Base-by-base conservation (phyloP, 1,284 basidiomycete genomes). In the Fomitiporia mediterranea region DNA sequence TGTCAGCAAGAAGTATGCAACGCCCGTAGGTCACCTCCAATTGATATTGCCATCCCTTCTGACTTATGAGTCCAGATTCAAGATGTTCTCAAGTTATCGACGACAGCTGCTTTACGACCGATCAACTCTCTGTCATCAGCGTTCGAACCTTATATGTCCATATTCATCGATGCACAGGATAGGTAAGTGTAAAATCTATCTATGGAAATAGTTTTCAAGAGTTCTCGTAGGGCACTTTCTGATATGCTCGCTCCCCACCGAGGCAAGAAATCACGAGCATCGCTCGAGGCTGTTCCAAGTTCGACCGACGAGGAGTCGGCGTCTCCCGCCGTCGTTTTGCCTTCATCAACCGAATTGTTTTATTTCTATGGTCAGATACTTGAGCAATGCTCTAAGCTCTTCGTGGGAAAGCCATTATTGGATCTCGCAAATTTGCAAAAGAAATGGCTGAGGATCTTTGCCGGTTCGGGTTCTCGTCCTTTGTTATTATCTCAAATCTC, bases 101-200 rank as follows among this genome's bases (percentile, higher is more conserved):
- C 80, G 38, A 70, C 76, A 8, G 69, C 76, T 2, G 71, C 77
- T 39, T 72, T 80, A 5, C 71, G 80, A 38, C 68, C 76, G 6
- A 70, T 76, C 37, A 84, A 84, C 66, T 75, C 85, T 0, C 91
- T 98, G 49, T 89, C 92, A 0, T 81, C 87, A 23, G 86, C 91
- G 7, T 99, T 98, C 66, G 94, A 97, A 60, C 81, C 90, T 0
- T 91, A 98, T 68, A 92, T 98, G 74, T 80, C 83, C 37, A 82
- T 99, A 40, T 99, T 95, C 67, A 89, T 98, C 52, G 93, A 98
- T 61, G 94, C 96, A 11, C 97, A 99, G 70, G 94, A 98, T 76
- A 91, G 87, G 93, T 90, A 60, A 42, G 52, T 15, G 17, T 13
- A 15, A 8, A 44, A 8, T 4, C 8, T 23, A 9, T 32, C 19